phyloP scores from a whole-genome alignment of 148 eudicot species.

The Arctostaphylos glauca region DNA sequence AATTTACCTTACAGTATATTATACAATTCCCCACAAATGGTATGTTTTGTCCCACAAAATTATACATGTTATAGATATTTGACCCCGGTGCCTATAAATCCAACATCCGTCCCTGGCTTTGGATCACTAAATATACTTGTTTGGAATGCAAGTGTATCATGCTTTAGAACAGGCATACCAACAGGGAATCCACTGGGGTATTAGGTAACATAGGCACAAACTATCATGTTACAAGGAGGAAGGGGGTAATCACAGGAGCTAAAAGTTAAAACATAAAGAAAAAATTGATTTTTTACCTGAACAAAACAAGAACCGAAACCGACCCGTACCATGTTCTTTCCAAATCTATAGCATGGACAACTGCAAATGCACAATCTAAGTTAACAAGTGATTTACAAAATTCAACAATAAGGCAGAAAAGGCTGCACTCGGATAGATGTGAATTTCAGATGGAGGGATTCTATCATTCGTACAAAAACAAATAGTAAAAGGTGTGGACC shows the following conservation, averaged over 20 bases:
- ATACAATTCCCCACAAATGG: too few species aligned
- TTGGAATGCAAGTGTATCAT: too few species aligned
- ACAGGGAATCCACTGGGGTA: too few species aligned
- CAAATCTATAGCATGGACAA: conserved; percentile 91
- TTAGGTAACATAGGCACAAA: background rate
- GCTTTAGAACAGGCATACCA: too few species aligned
- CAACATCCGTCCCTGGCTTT: too few species aligned
- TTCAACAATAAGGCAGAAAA: background rate
- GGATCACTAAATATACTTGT: too few species aligned
- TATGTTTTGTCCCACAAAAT: too few species aligned
- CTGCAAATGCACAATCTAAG: conserved; percentile 40
- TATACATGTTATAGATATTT: too few species aligned
- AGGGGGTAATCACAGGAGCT: background rate
- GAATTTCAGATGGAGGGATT: background rate
- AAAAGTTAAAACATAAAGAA: background rate
- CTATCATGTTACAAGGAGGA: background rate
- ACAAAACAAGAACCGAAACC: conserved; percentile 75
- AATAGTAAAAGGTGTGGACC: background rate
- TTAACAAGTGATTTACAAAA: background rate
- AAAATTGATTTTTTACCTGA: background rate
- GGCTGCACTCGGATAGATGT: background rate
- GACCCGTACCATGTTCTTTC: conserved; percentile 87
- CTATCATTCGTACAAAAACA: background rate
- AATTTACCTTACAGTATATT: too few species aligned
- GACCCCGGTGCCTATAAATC: too few species aligned